phyloP scores from a whole-genome alignment of 140 eudicot species.

The Ambrosia hybrid region DNA sequence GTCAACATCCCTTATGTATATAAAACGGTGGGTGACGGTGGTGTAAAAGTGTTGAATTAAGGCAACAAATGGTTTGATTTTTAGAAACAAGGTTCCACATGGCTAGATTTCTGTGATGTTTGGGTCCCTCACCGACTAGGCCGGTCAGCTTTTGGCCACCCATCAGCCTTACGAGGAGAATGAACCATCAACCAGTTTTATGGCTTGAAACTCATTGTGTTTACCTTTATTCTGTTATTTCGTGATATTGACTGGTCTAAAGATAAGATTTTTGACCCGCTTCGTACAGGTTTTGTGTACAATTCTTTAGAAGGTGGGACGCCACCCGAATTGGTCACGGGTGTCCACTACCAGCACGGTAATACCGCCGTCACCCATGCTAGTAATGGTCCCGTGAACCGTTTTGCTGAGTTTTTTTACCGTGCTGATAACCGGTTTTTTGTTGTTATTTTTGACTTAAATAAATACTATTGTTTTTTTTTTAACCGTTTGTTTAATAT shows the following conservation, averaged over 20 bases:
- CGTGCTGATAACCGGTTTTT: no score
- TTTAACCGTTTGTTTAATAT: no score
- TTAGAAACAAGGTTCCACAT: constrained; percentile 21
- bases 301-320: background rate
- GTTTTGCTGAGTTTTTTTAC: no score
- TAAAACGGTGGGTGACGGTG: constrained; percentile 10
- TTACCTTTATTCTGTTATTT: background rate
- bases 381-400: no score
- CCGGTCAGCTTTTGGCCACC: constrained; percentile 14
- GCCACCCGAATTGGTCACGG: no score
- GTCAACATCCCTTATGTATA: background rate
- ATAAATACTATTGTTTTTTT: no score
- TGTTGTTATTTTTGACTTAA: no score
- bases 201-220: background rate
- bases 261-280: background rate
- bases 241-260: constrained; percentile 2
- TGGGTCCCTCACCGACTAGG: constrained; percentile 20
- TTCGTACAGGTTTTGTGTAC: background rate
- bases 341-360: no score
- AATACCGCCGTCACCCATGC: no score
- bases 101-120: background rate
- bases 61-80: background rate
- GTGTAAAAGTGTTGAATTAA: constrained; percentile 11
- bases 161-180: constrained; percentile 17
- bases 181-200: constrained; percentile 18